Conservation (phyloP, 176 grass and related monocot genomes). For the Carex cristatella region DNA sequence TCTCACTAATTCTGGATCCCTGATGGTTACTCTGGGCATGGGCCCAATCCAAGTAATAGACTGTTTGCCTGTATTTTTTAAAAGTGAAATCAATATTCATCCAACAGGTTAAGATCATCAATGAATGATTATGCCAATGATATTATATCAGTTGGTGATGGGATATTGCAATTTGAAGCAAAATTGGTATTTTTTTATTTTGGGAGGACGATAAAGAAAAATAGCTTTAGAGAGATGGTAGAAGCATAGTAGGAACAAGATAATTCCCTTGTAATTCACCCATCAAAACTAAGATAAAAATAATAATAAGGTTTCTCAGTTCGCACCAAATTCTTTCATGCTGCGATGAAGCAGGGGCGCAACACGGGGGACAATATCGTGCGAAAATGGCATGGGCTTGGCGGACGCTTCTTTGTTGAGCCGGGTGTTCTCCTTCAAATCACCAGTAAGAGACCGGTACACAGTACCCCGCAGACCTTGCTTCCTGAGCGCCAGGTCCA, state of each 20-base stretch:
- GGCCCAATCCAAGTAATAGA: slow-evolving; percentile 64
- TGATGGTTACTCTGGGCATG: slow-evolving; percentile 30
- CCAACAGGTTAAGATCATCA: background rate
- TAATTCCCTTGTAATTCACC: background rate
- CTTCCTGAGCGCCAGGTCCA: slow-evolving; percentile 30
- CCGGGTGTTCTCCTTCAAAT: slow-evolving; percentile 24
- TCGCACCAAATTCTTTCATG: slow-evolving; percentile 56
- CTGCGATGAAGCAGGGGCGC: slow-evolving; percentile 35
- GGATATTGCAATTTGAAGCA: background rate
- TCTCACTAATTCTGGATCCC: slow-evolving; percentile 45
- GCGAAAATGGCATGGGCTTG: slow-evolving; percentile 43
- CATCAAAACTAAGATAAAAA: background rate
- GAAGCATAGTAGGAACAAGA: background rate
- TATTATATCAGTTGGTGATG: background rate
- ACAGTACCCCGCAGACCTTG: slow-evolving; percentile 55
- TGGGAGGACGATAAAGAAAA: background rate
- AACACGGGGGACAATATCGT: slow-evolving; percentile 38
- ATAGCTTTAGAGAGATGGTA: background rate
- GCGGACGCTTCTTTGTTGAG: slow-evolving; percentile 49
- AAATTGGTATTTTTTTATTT: background rate
- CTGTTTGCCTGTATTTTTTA: slow-evolving; percentile 41
- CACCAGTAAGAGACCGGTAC: slow-evolving; percentile 41
- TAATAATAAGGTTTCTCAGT: background rate
- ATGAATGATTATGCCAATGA: background rate
- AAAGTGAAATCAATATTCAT: background rate